Base-by-base conservation (phyloP, 2,329 filamentous ascomycete genomes). In the Penicillium sp. region DNA sequence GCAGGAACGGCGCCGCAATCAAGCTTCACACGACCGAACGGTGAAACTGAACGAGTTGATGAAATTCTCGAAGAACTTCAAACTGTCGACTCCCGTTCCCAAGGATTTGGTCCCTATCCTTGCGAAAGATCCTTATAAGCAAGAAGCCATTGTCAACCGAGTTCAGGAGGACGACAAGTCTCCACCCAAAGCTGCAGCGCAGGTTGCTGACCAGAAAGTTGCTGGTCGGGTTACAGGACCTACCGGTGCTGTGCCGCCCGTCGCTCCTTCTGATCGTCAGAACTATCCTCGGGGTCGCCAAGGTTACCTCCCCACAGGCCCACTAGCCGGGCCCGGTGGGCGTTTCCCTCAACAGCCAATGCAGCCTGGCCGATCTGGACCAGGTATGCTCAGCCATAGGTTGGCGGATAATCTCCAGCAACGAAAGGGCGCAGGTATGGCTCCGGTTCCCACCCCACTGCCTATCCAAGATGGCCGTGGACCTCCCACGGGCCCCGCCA, bases 71-170 rank as follows among this genome's bases (percentile, higher is more conserved):
- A 78, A 82, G 51, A 92, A 78, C 59, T 98, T 98, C 73, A 96
- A 96, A 68, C 76, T 98, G 12, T 83, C 85, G 33, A 95, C 90
- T 2, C 88, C 89, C 4, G 88, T 98, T 8, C 92, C 92, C 1
- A 81, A 78, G 35, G 92, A 98, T 63, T 69, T 98, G 23, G 88
- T 98, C 17, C 83, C 86, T 1, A 98, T 98, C 50, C 83, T 98
- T 44, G 90, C 92, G 41, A 98, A 96, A 62, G 92, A 98, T 59
- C 88, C 88, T n/a, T 76, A 72, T 30, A 98, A 95, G 69, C 92
- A 96, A 65, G 81, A 88, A 56, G 80, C 89, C 58, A 96, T 98
- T 47, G 83, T 95, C 56, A 84, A 88, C 53, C 93, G 89, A 64
- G 87, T 87, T 1, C 79, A 85, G 44, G 81, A 80, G 2, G 80